A percentile compares a stretch with the other conserved stretches of the same genome.
Evolutionary conservation across 1,139 yeast genomes (phyloP).

Genomic region (Yamadazyma dushanensis): DNA sequence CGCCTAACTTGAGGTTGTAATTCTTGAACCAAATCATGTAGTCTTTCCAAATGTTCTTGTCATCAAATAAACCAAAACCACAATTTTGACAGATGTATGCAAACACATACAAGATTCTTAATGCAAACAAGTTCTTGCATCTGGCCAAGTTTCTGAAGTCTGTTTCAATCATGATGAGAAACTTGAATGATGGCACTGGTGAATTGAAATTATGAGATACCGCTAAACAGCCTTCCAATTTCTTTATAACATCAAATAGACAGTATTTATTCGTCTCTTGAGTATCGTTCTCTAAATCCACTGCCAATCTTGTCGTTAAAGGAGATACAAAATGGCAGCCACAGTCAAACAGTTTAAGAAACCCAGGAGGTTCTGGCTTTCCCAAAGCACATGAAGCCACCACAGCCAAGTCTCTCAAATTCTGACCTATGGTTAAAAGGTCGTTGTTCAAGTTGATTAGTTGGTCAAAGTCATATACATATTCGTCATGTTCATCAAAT

Average conservation of each 20-base stretch:
- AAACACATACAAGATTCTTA: conserved; percentile 24
- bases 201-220: not conserved
- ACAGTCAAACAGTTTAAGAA: no score
- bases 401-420: not conserved
- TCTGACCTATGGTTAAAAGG: conserved; percentile 10
- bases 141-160: conserved; percentile 19
- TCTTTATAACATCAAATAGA: not conserved
- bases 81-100: conserved; percentile 19
- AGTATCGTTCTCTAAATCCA: conserved; percentile 1
- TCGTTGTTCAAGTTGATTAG: conserved; percentile 12
- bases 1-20: conserved; percentile 13
- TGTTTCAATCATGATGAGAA: conserved; percentile 19
- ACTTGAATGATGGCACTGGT: conserved; percentile 30
- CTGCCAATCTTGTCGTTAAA: not conserved
- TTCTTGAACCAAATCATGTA: conserved; percentile 24
- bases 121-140: conserved; percentile 22
- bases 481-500: conserved; percentile 17
- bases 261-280: not conserved
- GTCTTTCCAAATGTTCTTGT: conserved; percentile 28
- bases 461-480: conserved; percentile 17
- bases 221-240: not conserved
- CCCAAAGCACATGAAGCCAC: not conserved
- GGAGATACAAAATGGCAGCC: not conserved
- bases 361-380: not conserved
- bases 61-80: conserved; percentile 22